Base-by-base conservation (phyloP, 2,329 filamentous ascomycete genomes). In the Fusarium goolgardi region DNA sequence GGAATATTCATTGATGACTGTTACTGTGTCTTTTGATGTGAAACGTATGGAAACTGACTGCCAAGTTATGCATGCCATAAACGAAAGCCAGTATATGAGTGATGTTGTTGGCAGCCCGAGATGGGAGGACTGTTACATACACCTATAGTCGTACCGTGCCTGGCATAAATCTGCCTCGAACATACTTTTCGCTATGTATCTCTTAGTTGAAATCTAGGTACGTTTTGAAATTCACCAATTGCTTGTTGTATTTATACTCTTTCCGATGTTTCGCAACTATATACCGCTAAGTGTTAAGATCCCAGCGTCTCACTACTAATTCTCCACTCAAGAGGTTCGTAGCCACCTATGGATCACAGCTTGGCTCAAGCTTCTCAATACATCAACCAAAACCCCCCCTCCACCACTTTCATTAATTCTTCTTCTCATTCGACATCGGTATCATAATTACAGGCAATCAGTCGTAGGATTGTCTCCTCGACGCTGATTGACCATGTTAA, bases 401-500 rank as follows among this genome's bases (percentile, higher is more conserved):
- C 23, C n/a, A 35, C 40, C 20, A 32, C 34, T 15, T 40, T 49
- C 16, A 15, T 27, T 49, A 12, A 15, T 43, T 13, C 16, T 20
- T 34, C 27, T 35, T 18, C n/a, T 31, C 18, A 21, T 12, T 2
- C 25, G 29, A n/a, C 16, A 16, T 15, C 23, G 16, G 9, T 37
- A 29, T 44, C 20, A n/a, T 15, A 9, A 34, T 15, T 27, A 12
- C 16, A 27, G n/a, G 23, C 13, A 46, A 15, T 13, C 6, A 7
- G 29, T 15, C 31, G 20, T 16, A n/a, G 32, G 23, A 21, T 8
- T 21, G 5, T 23, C 3, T 27, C 21, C 15, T 49, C 23, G n/a
- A 20, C 7, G 3, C 16, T 37, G 13, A 53, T 57, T 58, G 47
- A 70, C 12, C 34, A 82, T 82, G 81, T 59, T 82, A 21, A 78